Evolutionary conservation across 2,329 filamentous ascomycete genomes (phyloP), one percentile per base, ranked within the genome.

Genomic region (Malbranchea cinnamomea): DNA sequence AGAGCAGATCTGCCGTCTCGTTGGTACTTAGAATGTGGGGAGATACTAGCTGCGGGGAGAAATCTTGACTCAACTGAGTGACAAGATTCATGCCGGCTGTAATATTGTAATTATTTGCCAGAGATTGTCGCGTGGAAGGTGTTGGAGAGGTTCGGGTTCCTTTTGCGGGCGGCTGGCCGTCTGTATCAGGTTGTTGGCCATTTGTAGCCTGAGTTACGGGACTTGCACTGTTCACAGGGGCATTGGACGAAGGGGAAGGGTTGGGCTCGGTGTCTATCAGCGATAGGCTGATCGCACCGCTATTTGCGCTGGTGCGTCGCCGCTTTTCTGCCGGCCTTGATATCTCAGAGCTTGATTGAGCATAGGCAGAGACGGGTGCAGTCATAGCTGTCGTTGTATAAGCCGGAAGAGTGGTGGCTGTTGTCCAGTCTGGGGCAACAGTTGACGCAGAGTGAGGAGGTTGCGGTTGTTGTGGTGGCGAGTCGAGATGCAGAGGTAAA

Each of bases 1-100:
- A 94, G 11, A 94, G 60, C 40, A 85, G 61, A 53, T 94, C 85
- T 1, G 76, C 76, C 42, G 77, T 78, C 43, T 92, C 83, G 21
- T 49, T 53, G n/a, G 51, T 45, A 29, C 53, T 54, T 4, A 54
- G 47, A 12, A 59, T 44, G 12, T 19, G 79, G 66, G 47, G 77
- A 75, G 48, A 70, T 67, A 41, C 63, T 65, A 26, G 30, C 2
- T 36, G 33, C n/a, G 28, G 39, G 4, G 36, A 18, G 4, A 33
- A 29, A n/a, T 33, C 34, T 2, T 37, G 41, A 20, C 23, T 34
- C 9, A 47, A 42, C 29, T 53, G 21, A 41, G 44, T 44, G n/a
- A 54, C 23, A 8, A 53, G 27, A 5, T 51, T 49, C n/a, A 54
- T 11, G 24, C 34, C 11, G 43, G 49, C 33, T 16, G 39, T 34